Conservation (phyloP, 768 basidiomycete genomes). For the Tricholoma bakamatsutake region DNA sequence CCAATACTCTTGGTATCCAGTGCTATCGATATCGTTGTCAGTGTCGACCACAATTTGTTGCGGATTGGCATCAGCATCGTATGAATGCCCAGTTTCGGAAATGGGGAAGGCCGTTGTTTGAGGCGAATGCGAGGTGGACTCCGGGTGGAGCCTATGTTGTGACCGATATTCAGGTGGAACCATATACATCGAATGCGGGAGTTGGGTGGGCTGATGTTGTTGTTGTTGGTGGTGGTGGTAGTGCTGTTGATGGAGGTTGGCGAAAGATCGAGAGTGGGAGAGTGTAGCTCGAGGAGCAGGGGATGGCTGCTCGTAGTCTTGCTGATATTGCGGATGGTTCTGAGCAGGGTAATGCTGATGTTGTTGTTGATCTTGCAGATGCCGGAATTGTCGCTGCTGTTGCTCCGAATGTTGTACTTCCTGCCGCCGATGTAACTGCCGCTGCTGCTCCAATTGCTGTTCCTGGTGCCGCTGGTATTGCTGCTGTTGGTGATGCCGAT, state of each 20-base stretch:
- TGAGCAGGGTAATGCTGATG: background rate
- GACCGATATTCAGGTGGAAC: conserved; percentile 19
- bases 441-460: conserved; percentile 6
- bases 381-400: conserved; percentile 7
- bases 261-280: conserved; percentile 13
- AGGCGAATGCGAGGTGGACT: conserved; percentile 11
- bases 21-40: background rate
- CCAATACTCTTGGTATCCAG: conserved; percentile 24
- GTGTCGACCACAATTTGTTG: conserved; percentile 5
- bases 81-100: background rate
- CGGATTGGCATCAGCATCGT: background rate
- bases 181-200: conserved; percentile 29
- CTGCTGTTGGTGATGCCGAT: conserved; percentile 15
- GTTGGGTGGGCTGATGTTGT: conserved; percentile 7
- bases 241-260: conserved; percentile 18
- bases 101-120: conserved; percentile 2
- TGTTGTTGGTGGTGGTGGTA: conserved; percentile 9
- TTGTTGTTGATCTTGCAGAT: conserved; percentile 7
- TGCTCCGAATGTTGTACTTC: conserved; percentile 7
- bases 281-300: background rate
- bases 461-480: conserved; percentile 12
- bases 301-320: background rate
- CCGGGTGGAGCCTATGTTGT: conserved; percentile 11
- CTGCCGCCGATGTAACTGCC: conserved; percentile 6
- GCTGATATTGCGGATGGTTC: background rate